Base-by-base conservation (phyloP, 192 early-diverging fungal genomes). In the Gonapodya prolifera region DNA sequence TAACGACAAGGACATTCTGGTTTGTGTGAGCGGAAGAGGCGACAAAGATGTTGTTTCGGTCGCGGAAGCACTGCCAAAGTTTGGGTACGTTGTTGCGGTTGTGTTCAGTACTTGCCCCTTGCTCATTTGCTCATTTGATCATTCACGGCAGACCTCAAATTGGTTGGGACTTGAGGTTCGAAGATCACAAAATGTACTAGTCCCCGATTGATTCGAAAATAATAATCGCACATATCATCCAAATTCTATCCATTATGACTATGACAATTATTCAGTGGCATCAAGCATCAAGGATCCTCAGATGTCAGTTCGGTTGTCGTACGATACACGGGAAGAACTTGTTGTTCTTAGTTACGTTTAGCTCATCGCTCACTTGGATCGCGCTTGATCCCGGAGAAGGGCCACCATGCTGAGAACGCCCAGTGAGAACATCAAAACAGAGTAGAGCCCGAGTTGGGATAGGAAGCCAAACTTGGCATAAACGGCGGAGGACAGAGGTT, bases 11-110 rank as follows among this genome's bases (percentile, higher is more conserved):
- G 91, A 93, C 81, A 84, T 99, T 70, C 88, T 98, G 18, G 89
- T 99, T 45, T 96, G 94, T 78, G 81, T 99, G 35, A 92, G 90
- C 79, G 96, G 97, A 34, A 88, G 97, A 35, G 97, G 97, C 76
- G 97, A 99, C 87, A 99, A 98, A 87, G 97, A 99, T 81, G 94
- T 99, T 79, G 83, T 92, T 78, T 93, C 94, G 17, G 95, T 69
- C 76, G 92, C 92, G 1, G 94, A 96, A 83, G 90, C 89, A 16
- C 83, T 99, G 77, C 96, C 97, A 13, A 93, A 85, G 77, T 85
- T 96, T 76, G 96, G 97, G 28, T 30, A 32, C 2, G 71, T 73
- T 73, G 8, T 16, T 8, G 23, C 45, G 45, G 45, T 23, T 8
- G 8, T 23, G 45, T 16, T 23, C 8, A 61, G 23, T 61, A 16